Evolutionary conservation across 495 filamentous ascomycete genomes (phyloP), one percentile per base, ranked within the genome.

Genomic region (Penicillium tannophilum): DNA sequence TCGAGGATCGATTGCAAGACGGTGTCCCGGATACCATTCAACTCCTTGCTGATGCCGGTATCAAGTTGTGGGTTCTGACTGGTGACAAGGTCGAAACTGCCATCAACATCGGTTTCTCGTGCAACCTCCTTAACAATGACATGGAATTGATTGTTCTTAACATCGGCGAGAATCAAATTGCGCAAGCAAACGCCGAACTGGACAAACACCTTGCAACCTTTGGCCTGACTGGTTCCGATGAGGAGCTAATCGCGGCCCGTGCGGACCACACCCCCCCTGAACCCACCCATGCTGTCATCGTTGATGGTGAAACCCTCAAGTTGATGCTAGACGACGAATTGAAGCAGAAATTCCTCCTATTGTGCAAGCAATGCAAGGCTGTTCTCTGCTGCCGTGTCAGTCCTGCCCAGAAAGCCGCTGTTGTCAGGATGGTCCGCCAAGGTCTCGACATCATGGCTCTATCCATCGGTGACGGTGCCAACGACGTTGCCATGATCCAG

Each of bases 401-500:
- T 66, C 95, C 95, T 23, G 88, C 89, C 50, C 95, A 99, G 69
- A 99, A 99, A 71, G 95, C 95, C 26, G 89, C 94, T n/a, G 95
- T 99, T 30, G 95, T 97, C 41, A 81, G 86, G 58, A 90, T 99
- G 90, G 92, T 99, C 49, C 97, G 97, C 76, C 82, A 83, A 56
- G 93, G 95, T 30, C 80, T 99, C 39, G 91, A 97, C 72, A 93
- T 98, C 72, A 96, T 99, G 88, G 97, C 94, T 7, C 83, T 99
- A 44, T 92, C 93, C 1, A 89, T 99, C 52, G 95, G 95, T 58
- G 95, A 99, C 74, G 95, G 94, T 69, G 95, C 95, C 58, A 99
- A 98, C 74, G 95, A 99, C 75, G 95, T 98, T 60, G 95, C 95
- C 39, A 99, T 99, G 95, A 99, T 99, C 69, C 95, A 99, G 74